phyloP scores from a whole-genome alignment of 495 filamentous ascomycete species.

The Podospora pseudopauciseta region DNA sequence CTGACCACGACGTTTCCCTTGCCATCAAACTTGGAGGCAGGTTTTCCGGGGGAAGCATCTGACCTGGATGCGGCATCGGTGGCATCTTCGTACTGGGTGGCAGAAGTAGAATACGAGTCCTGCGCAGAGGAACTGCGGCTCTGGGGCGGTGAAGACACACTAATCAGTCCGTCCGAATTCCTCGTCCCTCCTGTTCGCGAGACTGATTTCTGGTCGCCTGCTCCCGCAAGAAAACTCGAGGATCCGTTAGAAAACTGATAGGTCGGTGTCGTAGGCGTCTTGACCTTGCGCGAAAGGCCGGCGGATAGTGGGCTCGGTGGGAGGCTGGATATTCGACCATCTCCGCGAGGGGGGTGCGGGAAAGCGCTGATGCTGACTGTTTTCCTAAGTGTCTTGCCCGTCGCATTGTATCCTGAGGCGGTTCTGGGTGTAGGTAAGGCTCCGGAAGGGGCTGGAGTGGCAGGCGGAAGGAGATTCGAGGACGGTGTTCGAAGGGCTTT shows the following conservation, averaged over 20 bases:
- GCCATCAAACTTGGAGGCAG: conserved; percentile 54
- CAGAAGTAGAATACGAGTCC: conserved; percentile 85
- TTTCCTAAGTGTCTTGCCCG: conserved; percentile 67
- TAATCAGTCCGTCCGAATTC: conserved; percentile 67
- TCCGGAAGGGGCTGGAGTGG: conserved; percentile 47
- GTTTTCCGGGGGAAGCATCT: conserved; percentile 39
- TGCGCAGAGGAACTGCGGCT: conserved; percentile 87
- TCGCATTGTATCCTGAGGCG: conserved; percentile 47
- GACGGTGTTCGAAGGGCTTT: conserved; percentile 64
- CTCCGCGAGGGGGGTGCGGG: conserved; percentile 76
- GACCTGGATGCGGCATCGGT: conserved; percentile 48
- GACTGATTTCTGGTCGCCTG: conserved; percentile 69
- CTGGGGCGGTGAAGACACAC: conserved; percentile 72
- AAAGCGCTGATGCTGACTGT: conserved; percentile 89
- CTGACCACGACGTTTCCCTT: conserved; percentile 97
- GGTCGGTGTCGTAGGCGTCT: conserved; percentile 36
- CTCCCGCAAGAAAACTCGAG: conserved; percentile 74
- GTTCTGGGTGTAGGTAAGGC: conserved; percentile 51
- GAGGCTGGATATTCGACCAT: conserved; percentile 50
- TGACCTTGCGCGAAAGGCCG: conserved; percentile 39
- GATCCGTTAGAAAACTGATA: conserved; percentile 49
- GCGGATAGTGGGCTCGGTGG: conserved; percentile 59
- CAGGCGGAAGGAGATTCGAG: conserved; percentile 40
- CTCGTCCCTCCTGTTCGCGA: conserved; percentile 53
- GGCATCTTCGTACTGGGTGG: conserved; percentile 78